phyloP scores from a whole-genome alignment of 345 rosid genomes.

The Citrus sinensis region DVS_A1.0 CM039162.1:29842001-29842500 shows the following conservation, averaged over 20 bases:
- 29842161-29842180: background rate
- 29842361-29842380: conserved; percentile 21
- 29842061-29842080: background rate
- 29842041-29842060: background rate
- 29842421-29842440: conserved; percentile 35
- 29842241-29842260: conserved; percentile 7
- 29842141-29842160: background rate
- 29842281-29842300: conserved; percentile 16
- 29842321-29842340: conserved; percentile 38
- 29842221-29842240: conserved; percentile 23
- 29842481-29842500: background rate
- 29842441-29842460: too few relatives aligned
- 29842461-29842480: background rate
- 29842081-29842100: background rate
- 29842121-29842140: conserved; percentile 1
- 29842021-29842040: background rate
- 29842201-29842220: background rate
- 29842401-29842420: conserved; percentile 33
- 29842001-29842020: background rate
- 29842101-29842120: too few relatives aligned
- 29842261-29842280: conserved; percentile 12
- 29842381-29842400: conserved; percentile 24
- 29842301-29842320: conserved; percentile 17
- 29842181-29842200: background rate
- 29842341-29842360: conserved; percentile 22